These are phyloP conservation scores for Lippia alba DNA, from an alignment of 305 asterid genomes.

Conservation along the genomic window DNA sequence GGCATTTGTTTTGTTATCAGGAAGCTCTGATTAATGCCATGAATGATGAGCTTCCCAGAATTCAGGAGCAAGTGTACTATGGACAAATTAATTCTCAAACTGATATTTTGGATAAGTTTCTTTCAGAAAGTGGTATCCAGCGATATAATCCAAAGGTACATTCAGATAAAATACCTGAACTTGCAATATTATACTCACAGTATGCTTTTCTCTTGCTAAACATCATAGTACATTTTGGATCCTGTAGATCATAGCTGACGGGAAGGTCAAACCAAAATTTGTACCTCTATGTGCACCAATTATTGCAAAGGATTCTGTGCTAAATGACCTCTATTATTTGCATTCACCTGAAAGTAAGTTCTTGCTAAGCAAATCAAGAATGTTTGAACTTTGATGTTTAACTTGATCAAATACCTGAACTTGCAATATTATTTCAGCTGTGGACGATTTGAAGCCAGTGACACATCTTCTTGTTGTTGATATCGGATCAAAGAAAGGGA, in stretches of 20 bases:
- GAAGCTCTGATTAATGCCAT: constrained; percentile 91
- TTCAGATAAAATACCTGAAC: too few species aligned
- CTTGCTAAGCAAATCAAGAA: constrained; percentile 35
- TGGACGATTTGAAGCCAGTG: constrained; percentile 95
- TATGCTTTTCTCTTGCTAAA: constrained; percentile 40
- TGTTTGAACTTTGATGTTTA: constrained; percentile 11
- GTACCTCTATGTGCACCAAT: constrained; percentile 72
- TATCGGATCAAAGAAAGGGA: constrained; percentile 79
- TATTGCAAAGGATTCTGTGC: constrained; percentile 65
- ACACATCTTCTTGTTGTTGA: constrained; percentile 93
- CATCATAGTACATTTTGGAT: constrained; percentile 32
- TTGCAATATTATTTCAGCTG: constrained; percentile 55
- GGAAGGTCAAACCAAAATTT: constrained; percentile 84
- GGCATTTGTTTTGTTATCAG: constrained; percentile 51
- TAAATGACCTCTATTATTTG: constrained; percentile 71
- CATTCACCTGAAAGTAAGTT: constrained; percentile 90
- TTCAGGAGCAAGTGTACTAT: constrained; percentile 98
- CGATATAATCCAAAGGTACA: constrained; percentile 95
- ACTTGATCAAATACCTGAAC: constrained; percentile 34
- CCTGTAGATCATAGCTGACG: constrained; percentile 85
- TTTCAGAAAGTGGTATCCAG: constrained; percentile 85
- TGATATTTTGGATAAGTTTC: constrained; percentile 84
- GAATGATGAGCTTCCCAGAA: constrained; percentile 95
- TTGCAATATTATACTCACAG: too few species aligned
- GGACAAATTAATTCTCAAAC: constrained; percentile 91